A percentile compares a stretch with the other conserved stretches of the same genome.
Conservation (phyloP, 2,329 filamentous ascomycete genomes). For the Diplodia seriata region DNA sequence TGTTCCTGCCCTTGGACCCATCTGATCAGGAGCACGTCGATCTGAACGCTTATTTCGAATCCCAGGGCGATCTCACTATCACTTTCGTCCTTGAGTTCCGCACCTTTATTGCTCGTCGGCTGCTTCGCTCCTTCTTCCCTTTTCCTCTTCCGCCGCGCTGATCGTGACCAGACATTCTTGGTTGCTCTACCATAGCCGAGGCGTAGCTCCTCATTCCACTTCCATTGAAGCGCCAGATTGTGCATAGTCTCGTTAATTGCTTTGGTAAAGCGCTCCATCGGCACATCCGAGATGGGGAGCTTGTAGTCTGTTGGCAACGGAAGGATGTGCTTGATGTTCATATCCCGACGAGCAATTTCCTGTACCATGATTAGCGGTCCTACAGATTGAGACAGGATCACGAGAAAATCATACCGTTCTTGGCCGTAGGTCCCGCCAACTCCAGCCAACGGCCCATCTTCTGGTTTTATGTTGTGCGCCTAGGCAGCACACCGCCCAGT, state of each 20-base stretch:
- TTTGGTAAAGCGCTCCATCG: slow-evolving; percentile 39
- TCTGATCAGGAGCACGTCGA: slow-evolving; percentile 55
- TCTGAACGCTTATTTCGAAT: slow-evolving; percentile 46
- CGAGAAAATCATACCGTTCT: background rate
- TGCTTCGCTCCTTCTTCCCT: slow-evolving; percentile 22
- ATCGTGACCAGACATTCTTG: slow-evolving; percentile 67
- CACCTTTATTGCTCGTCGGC: slow-evolving; percentile 9
- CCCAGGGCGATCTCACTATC: slow-evolving; percentile 48
- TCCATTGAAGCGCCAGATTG: slow-evolving; percentile 68
- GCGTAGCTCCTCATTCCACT: slow-evolving; percentile 61
- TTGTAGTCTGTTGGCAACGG: slow-evolving; percentile 40
- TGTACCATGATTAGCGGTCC: background rate
- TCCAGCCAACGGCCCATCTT: slow-evolving; percentile 87
- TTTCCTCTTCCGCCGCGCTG: slow-evolving; percentile 14
- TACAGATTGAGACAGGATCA: slow-evolving; percentile 62
- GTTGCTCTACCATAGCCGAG: slow-evolving; percentile 68
- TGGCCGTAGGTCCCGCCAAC: slow-evolving; percentile 28
- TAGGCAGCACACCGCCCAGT: slow-evolving; percentile 79
- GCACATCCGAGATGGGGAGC: slow-evolving; percentile 47
- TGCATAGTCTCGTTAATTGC: slow-evolving; percentile 23
- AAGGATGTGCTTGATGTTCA: slow-evolving; percentile 53
- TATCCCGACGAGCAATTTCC: slow-evolving; percentile 21
- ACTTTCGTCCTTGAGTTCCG: slow-evolving; percentile 41
- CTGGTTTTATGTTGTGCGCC: slow-evolving; percentile 77
- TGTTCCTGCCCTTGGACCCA: slow-evolving; percentile 80